A percentile compares a stretch with the other conserved stretches of the same genome.
These are phyloP conservation scores for Chaetomiaceae sp. DNA, from an alignment of 2,329 filamentous ascomycete genomes.

Conservation along the genomic window DNA sequence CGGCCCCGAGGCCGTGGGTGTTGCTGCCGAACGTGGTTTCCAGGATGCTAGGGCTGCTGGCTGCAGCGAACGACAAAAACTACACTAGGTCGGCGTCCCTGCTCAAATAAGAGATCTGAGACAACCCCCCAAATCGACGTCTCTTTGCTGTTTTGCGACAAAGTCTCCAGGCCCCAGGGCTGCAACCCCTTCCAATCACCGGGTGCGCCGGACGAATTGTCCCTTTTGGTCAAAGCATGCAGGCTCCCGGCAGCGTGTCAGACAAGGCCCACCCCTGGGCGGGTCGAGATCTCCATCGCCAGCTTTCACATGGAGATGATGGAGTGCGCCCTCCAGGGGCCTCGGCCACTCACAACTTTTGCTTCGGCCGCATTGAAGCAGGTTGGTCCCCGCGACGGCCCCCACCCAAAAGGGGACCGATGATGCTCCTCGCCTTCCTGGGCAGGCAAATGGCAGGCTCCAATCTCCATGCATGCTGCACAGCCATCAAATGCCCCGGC, in stretches of 20 bases:
- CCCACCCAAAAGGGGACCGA: background rate
- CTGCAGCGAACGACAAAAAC: no score
- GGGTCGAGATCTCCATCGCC: constrained; percentile 2
- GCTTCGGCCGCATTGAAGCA: background rate
- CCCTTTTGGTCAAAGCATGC: constrained; percentile 2
- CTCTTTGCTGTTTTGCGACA: background rate
- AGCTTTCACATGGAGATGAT: background rate
- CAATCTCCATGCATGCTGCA: background rate
- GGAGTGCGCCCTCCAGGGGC: background rate
- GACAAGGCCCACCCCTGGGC: constrained; percentile 1
- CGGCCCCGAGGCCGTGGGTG: background rate
- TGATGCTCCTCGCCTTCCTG: background rate
- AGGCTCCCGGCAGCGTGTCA: background rate
- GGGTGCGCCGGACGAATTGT: background rate
- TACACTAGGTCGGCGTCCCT: no score
- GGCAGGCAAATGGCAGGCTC: background rate
- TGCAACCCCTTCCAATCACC: background rate
- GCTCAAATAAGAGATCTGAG: no score
- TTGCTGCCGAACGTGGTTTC: no score
- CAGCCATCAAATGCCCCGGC: background rate
- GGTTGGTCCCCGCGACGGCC: background rate
- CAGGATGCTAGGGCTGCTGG: no score
- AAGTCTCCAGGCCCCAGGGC: background rate
- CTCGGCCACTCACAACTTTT: constrained; percentile 2
- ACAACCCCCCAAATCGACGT: background rate